These are phyloP conservation scores for Rhodotorula sp. DNA, from an alignment of 1,284 basidiomycete species.

Conservation along the genomic window DNA sequence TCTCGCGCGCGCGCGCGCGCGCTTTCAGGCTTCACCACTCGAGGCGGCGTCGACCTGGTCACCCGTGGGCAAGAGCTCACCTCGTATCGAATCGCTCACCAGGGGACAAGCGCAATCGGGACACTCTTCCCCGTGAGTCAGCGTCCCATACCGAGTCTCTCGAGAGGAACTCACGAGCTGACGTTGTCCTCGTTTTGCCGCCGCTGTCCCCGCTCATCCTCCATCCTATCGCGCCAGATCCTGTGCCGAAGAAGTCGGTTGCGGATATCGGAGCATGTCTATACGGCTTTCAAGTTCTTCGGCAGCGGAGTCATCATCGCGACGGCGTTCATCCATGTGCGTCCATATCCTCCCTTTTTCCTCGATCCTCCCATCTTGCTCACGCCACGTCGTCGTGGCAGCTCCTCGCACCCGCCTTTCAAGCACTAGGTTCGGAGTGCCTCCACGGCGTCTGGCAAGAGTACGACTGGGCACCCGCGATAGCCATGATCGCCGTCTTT, in stretches of 20 bases:
- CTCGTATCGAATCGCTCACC: neutral
- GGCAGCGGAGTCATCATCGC: constrained; percentile 76
- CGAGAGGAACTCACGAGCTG: neutral
- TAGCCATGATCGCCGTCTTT: constrained; percentile 78
- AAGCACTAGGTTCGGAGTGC: constrained; percentile 69
- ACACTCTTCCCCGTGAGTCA: constrained; percentile 72
- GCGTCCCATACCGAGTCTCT: too few relatives aligned
- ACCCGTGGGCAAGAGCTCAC: too few relatives aligned
- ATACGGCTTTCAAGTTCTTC: constrained; percentile 24
- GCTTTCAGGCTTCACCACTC: too few relatives aligned
- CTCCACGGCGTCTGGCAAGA: constrained; percentile 67
- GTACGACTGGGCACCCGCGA: constrained; percentile 67
- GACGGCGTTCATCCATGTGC: constrained; percentile 60
- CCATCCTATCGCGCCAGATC: constrained; percentile 53
- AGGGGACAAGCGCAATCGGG: constrained; percentile 51
- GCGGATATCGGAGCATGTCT: constrained; percentile 11
- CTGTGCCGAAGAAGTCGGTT: constrained; percentile 53
- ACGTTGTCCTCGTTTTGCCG: neutral
- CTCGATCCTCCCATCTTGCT: neutral
- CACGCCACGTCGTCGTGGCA: neutral
- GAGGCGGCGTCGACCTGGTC: neutral
- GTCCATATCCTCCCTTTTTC: neutral
- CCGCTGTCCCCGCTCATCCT: neutral
- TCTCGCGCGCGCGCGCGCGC: too few relatives aligned
- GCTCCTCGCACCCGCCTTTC: constrained; percentile 69